A percentile compares a stretch with the other conserved stretches of the same genome.
Conservation (phyloP, 2,329 filamentous ascomycete genomes). For the Aspergillus alliaceus region DNA sequence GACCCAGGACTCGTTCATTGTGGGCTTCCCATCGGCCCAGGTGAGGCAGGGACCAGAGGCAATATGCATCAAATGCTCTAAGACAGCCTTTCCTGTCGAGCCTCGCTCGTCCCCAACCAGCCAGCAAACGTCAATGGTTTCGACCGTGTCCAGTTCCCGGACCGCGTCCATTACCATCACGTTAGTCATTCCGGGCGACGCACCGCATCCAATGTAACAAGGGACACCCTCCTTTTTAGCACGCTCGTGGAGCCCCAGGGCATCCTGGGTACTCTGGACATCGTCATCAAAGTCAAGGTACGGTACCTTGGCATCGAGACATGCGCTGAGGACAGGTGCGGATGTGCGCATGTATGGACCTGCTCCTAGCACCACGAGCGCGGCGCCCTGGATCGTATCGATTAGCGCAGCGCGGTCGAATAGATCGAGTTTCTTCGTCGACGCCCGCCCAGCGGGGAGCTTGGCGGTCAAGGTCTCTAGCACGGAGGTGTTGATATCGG, state of each 20-base stretch:
- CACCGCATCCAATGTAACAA: slow-evolving; percentile 9
- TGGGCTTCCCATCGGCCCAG: slow-evolving; percentile 8
- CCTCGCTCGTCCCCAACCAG: slow-evolving; percentile 14
- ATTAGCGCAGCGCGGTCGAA: neutral
- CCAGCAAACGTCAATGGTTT: slow-evolving; percentile 17
- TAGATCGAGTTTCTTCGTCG: slow-evolving; percentile 5
- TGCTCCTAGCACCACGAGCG: slow-evolving; percentile 3
- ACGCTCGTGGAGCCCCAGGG: slow-evolving; percentile 1
- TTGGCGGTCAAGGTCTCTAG: neutral
- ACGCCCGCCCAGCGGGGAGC: neutral
- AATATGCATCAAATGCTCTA: slow-evolving; percentile 19
- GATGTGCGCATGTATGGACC: slow-evolving; percentile 5
- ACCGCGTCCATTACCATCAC: slow-evolving; percentile 6
- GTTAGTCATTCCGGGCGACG: slow-evolving; percentile 9
- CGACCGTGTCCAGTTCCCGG: slow-evolving; percentile 14
- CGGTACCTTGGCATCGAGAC: slow-evolving; percentile 8
- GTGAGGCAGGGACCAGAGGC: slow-evolving; percentile 18
- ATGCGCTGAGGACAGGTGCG: slow-evolving; percentile 3
- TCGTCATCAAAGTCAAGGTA: slow-evolving; percentile 15
- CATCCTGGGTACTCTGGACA: slow-evolving; percentile 5
- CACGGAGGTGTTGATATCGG: slow-evolving; percentile 5
- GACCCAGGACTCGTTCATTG: slow-evolving; percentile 16
- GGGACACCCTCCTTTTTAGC: slow-evolving; percentile 3
- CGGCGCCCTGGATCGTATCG: neutral
- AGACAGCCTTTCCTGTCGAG: slow-evolving; percentile 13